Percentiles rank a stretch among this genome's conserved stretches.
Conservation (phyloP, 164 flowering plant genomes). For the Annona cherimola region DNA sequence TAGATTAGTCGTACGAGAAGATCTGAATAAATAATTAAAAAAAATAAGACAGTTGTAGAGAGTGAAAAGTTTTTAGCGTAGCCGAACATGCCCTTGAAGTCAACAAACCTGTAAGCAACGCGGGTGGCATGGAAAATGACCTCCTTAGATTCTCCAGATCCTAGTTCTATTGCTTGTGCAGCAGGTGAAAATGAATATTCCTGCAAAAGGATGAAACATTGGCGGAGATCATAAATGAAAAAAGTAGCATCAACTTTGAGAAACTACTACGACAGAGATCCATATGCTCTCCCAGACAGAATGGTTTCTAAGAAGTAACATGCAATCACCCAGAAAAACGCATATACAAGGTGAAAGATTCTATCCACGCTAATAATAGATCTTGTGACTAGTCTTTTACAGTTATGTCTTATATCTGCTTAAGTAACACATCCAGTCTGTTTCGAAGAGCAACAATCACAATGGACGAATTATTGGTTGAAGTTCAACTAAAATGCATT, state of each 20-base stretch:
- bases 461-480: not conserved
- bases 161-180: conserved; percentile 90
- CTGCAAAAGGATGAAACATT: conserved; percentile 30
- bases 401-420: not conserved
- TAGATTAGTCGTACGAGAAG: too few species aligned
- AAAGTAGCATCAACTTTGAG: not conserved
- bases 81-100: not conserved
- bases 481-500: not conserved
- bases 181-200: conserved; percentile 96
- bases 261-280: not conserved
- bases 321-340: too few species aligned
- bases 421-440: not conserved
- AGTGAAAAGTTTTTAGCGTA: too few species aligned
- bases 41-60: too few species aligned
- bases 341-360: not conserved
- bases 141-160: conserved; percentile 83
- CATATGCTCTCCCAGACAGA: not conserved
- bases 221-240: not conserved
- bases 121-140: conserved; percentile 82
- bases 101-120: conserved; percentile 87
- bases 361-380: not conserved
- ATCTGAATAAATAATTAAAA: too few species aligned
- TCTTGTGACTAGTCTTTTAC: not conserved
- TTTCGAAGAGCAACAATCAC: not conserved
- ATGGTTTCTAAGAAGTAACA: not conserved